Conservation (phyloP, 192 early-diverging fungal genomes). For the Mortierella alpina region DNA sequence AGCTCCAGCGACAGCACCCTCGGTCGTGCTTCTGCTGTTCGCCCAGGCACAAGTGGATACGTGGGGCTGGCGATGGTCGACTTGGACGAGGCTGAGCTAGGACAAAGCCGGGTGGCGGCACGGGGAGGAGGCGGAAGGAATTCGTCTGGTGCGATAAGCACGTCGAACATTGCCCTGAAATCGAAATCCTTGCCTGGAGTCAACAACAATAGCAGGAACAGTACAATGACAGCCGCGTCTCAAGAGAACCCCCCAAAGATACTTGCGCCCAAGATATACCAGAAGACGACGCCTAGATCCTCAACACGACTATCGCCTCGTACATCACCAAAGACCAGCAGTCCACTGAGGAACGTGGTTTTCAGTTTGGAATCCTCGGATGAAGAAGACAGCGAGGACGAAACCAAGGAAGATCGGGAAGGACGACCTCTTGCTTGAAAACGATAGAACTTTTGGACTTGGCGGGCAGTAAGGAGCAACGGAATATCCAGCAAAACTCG, state of each 20-base stretch:
- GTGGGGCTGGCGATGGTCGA: conserved; percentile 37
- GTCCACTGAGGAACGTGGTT: conserved; percentile 44
- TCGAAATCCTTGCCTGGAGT: not conserved
- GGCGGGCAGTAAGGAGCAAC: too few relatives aligned
- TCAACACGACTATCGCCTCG: conserved; percentile 25
- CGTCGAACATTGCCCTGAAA: not conserved
- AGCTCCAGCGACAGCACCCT: conserved; percentile 1
- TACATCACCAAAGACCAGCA: conserved; percentile 43
- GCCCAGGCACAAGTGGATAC: conserved; percentile 37
- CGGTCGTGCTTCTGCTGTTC: not conserved
- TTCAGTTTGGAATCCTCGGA: conserved; percentile 40
- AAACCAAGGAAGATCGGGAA: not conserved
- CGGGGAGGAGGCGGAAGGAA: conserved; percentile 24
- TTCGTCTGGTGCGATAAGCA: not conserved
- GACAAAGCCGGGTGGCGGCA: conserved; percentile 25
- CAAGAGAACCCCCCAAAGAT: conserved; percentile 27
- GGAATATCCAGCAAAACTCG: too few relatives aligned
- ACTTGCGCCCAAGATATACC: conserved; percentile 8
- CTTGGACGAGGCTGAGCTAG: conserved; percentile 44
- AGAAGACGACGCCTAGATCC: conserved; percentile 6
- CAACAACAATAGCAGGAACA: conserved; percentile 4
- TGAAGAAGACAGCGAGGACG: conserved; percentile 25
- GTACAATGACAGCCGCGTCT: conserved; percentile 3
- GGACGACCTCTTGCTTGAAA: too few relatives aligned
- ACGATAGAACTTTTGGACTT: too few relatives aligned